A percentile compares a stretch with the other conserved stretches of the same genome.
phyloP scores from a whole-genome alignment of 345 rosid genomes.

The Rhizophora apiculata region DNA sequence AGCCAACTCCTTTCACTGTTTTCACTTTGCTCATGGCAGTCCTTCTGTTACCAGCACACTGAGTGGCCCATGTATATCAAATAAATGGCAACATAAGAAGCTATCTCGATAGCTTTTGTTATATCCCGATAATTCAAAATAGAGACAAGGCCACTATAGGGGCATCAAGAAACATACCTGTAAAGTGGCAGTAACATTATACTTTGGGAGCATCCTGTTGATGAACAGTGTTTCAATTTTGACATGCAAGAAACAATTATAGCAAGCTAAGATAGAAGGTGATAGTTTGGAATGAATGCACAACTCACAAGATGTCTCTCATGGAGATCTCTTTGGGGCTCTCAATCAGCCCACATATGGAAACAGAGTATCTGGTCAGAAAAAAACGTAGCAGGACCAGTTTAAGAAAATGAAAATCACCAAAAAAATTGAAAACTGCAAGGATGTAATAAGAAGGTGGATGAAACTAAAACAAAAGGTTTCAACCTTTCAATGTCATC shows the following conservation, averaged over 20 bases:
- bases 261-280: not conserved
- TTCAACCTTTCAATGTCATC: slow-evolving; percentile 63
- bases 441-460: not conserved
- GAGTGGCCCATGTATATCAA: slow-evolving; percentile 17
- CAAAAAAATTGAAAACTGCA: not conserved
- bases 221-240: slow-evolving; percentile 10
- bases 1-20: slow-evolving; percentile 90
- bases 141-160: not conserved
- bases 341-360: slow-evolving; percentile 48
- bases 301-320: slow-evolving; percentile 66
- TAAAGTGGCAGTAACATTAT: slow-evolving; percentile 66
- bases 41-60: slow-evolving; percentile 99
- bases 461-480: slow-evolving; percentile 6
- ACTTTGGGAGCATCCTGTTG: slow-evolving; percentile 76
- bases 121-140: not conserved
- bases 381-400: slow-evolving; percentile 18
- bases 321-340: slow-evolving; percentile 52
- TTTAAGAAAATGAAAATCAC: not conserved
- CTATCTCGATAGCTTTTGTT: not conserved
- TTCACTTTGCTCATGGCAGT: slow-evolving; percentile 90
- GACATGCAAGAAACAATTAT: not conserved
- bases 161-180: slow-evolving; percentile 45
- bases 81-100: slow-evolving; percentile 1
- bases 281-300: not conserved
- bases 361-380: slow-evolving; percentile 53